These are phyloP conservation scores for Bondarzewia mesenterica DNA, from an alignment of 1,284 basidiomycete species.

Conservation along the genomic window DNA sequence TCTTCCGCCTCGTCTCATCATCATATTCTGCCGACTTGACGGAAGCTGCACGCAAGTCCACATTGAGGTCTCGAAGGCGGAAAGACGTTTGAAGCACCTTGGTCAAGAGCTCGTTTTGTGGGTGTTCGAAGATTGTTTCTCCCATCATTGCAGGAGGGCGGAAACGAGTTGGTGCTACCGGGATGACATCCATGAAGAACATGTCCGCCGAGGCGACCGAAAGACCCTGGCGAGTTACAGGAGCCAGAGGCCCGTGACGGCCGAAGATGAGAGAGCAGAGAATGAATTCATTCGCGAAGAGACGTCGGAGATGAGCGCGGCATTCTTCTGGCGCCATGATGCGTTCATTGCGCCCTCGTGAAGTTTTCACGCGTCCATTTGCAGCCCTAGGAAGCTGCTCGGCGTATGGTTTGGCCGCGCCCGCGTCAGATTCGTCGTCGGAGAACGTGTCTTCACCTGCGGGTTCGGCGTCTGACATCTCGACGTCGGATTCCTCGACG, in stretches of 20 bases:
- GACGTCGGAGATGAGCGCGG: slow-evolving; percentile 83
- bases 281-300: slow-evolving; percentile 80
- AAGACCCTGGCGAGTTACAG: slow-evolving; percentile 43
- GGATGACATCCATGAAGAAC: slow-evolving; percentile 94
- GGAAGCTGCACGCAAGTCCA: slow-evolving; percentile 54
- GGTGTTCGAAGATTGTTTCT: slow-evolving; percentile 91
- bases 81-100: slow-evolving; percentile 80
- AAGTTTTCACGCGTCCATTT: slow-evolving; percentile 70
- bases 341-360: slow-evolving; percentile 77
- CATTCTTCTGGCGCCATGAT: slow-evolving; percentile 90
- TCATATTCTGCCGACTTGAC: slow-evolving; percentile 52
- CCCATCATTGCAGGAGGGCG: slow-evolving; percentile 91
- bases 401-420: neutral
- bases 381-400: slow-evolving; percentile 38
- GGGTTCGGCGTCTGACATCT: slow-evolving; percentile 38
- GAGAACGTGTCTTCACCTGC: slow-evolving; percentile 37
- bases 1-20: slow-evolving; percentile 44
- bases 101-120: slow-evolving; percentile 92
- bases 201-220: slow-evolving; percentile 82
- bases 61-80: slow-evolving; percentile 73
- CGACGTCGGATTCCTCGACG: slow-evolving; percentile 35
- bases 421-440: slow-evolving; percentile 39
- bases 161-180: slow-evolving; percentile 93
- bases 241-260: slow-evolving; percentile 81
- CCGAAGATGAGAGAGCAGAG: slow-evolving; percentile 89